A percentile compares a stretch with the other conserved stretches of the same genome.
These are phyloP conservation scores for Fusarium sp. DNA, from an alignment of 2,329 filamentous ascomycete species.

Conservation along the genomic window DNA sequence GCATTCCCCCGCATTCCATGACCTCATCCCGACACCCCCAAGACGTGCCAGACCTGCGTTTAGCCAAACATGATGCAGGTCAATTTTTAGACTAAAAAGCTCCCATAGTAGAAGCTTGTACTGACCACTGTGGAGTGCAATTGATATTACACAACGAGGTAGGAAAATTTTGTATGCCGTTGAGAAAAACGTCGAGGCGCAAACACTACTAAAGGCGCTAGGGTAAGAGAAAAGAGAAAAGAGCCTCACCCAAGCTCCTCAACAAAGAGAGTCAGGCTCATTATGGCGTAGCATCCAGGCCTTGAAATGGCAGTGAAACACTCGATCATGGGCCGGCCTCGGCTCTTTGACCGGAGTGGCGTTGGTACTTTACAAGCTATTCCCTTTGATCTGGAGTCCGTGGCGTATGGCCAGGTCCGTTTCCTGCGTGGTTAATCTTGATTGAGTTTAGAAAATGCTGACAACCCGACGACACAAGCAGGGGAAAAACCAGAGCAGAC, in stretches of 20 bases:
- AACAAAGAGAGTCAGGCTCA: conserved; percentile 37
- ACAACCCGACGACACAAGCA: not conserved
- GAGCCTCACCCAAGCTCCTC: conserved; percentile 25
- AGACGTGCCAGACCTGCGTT: conserved; percentile 45
- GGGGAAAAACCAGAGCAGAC: not conserved
- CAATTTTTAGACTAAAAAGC: conserved; percentile 14
- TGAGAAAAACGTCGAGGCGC: conserved; percentile 37
- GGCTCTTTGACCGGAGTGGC: conserved; percentile 40
- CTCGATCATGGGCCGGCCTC: conserved; percentile 36
- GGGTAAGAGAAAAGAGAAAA: conserved; percentile 21
- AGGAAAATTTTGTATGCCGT: conserved; percentile 36
- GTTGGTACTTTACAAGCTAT: conserved; percentile 27
- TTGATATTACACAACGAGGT: not conserved
- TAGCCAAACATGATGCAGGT: conserved; percentile 43
- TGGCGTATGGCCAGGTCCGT: conserved; percentile 33
- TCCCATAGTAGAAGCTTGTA: conserved; percentile 34
- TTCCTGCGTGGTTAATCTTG: conserved; percentile 44
- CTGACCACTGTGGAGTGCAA: conserved; percentile 6
- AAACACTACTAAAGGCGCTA: conserved; percentile 21
- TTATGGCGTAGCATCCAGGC: conserved; percentile 35
- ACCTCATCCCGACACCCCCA: conserved; percentile 52
- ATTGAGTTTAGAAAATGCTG: conserved; percentile 36
- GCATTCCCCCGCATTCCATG: conserved; percentile 55
- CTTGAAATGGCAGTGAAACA: conserved; percentile 44
- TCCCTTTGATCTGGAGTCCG: conserved; percentile 31